Evolutionary conservation across 306 rosid species (phyloP), one percentile per base, ranked within the genome.

Genomic region (Gynostemma pentaphyllum): DNA sequence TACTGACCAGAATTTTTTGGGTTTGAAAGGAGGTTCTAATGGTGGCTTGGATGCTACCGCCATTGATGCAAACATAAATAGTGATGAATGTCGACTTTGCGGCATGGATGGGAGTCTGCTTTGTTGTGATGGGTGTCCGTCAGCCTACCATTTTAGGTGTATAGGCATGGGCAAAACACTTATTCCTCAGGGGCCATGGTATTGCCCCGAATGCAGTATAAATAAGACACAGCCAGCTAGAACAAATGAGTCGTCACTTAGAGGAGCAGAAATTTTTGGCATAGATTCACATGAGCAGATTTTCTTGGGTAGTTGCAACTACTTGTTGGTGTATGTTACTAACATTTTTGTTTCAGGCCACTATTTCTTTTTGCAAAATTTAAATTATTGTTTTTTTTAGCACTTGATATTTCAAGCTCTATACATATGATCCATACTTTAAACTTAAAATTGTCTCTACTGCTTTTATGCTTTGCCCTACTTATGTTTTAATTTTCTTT

Each of bases 121-220:
- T 75, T 94, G 99, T 67, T 94, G 99, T 75, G 99, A 94, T 74
- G 99, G 99, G 68, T 94, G 99, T 74, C 99, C 99, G 44, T 88
- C 95, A 39, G 90, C 97, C 45, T 94, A 94, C 74, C 99, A 94
- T 75, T 81, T 90, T 0, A 88, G 99, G 80, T 94, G 99, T 76
- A 94, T 94, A 26, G 99, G 99, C 39, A 85, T 94, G 78, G 73
- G 79, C 86, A 88, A 94, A 81, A 68, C 69, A 71, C 71, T 68
- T 62, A 83, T 94, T 78, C 99, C 99, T 51, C 94, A 88, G 41
- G 99, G 99, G 49, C 81, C 85, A 32, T 94, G 99, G 99, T 88
- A 82, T 71, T 94, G 99, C 72, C 97, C 95, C 1, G 97, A 94
- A 82, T 94, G 99, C 81, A 80, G 83, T 73, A 72, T 84, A 16